Base-by-base conservation (phyloP, 2,329 filamentous ascomycete species). In the Orbilia quercus region DNA sequence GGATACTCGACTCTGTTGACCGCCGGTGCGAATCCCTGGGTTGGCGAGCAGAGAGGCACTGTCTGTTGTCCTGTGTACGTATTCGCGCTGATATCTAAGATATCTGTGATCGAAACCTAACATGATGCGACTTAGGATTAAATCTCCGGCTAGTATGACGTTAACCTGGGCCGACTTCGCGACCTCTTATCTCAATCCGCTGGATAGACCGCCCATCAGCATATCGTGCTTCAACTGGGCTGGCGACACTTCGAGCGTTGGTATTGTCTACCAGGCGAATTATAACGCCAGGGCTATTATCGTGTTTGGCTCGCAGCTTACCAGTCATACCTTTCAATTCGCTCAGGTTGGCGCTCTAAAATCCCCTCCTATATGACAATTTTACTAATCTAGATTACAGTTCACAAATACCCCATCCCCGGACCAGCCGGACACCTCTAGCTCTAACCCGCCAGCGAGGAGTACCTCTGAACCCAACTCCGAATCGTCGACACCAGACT, bases 51-150 rank as follows among this genome's bases (percentile, higher is more conserved):
- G 48, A 60, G 60, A 22, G 69, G 69, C 1, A 73, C 60, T 1
- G 69, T 73, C 2, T 73, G 69, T 12, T 73, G 69, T 57, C 69
- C 69, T 38, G 23, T 23, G 69, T 73, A 60, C 12, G 67, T 54
- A 28, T 45, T n/a, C 58, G 1, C 23, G 14, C 14, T 16, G 18
- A 6, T 25, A 6, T 28, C 20, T 14, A 31, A 28, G 20, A 25
- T 5, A 31, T 31, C 28, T 9, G 9, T 31, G 28, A 31, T 31
- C n/a, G n/a, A n/a, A n/a, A n/a, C n/a, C n/a, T n/a, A n/a, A n/a
- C n/a, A n/a, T n/a, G n/a, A n/a, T n/a, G n/a, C n/a, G n/a, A n/a
- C n/a, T 12, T 53, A 72, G 67, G 7, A 51, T 65, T 3, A 48
- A 55, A 36, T 60, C 45, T 1, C 69, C 69, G 1, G 11, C 54